Conservation (phyloP, 2,329 filamentous ascomycete genomes). For the Pyrenophora seminiperda region DNA sequence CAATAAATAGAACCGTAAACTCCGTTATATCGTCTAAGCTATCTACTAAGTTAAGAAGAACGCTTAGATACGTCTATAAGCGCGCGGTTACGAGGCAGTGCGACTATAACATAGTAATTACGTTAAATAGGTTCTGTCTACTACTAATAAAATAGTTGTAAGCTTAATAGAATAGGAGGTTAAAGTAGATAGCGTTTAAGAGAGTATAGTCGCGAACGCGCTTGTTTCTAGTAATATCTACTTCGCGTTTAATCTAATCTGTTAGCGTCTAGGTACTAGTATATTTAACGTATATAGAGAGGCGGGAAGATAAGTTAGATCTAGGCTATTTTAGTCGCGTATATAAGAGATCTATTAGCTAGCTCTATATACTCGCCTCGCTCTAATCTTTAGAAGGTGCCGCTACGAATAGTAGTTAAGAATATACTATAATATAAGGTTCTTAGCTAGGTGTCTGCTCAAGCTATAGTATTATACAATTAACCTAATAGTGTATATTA, state of each 20-base stretch:
- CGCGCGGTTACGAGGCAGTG: not conserved
- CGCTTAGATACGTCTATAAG: not conserved
- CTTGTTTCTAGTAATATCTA: not conserved
- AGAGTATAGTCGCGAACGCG: not conserved
- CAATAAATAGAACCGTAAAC: not conserved
- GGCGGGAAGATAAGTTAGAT: not conserved
- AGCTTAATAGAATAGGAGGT: constrained; percentile 1
- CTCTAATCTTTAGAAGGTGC: not conserved
- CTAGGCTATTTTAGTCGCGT: not conserved
- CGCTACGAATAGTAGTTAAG: not conserved
- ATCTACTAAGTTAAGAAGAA: not conserved
- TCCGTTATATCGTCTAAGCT: not conserved
- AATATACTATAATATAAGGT: not conserved
- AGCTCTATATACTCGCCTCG: not conserved
- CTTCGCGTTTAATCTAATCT: constrained; percentile 1
- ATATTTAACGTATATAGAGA: not conserved
- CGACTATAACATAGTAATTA: not conserved
- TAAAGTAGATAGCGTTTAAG: not conserved
- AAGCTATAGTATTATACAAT: not conserved
- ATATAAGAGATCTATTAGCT: not conserved
- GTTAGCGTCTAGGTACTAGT: not conserved
- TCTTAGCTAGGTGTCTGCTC: not conserved
- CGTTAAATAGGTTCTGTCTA: not conserved
- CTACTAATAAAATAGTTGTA: not conserved
- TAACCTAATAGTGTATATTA: not conserved